Evolutionary conservation across 2,329 filamentous ascomycete species (phyloP), one percentile per base, ranked within the genome.

Genomic region (Pseudopithomyces maydicus): DNA sequence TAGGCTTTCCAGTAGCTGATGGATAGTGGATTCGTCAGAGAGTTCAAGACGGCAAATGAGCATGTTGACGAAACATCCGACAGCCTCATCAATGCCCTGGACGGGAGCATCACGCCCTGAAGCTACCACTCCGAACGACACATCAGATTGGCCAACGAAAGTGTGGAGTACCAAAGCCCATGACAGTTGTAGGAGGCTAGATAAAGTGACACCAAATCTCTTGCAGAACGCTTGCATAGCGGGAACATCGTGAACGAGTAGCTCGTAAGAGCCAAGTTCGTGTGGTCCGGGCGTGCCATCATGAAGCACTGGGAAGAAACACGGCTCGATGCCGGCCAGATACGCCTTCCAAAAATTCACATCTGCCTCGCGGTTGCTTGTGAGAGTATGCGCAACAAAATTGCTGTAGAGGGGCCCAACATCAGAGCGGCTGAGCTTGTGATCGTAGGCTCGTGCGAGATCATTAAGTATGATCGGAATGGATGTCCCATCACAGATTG

Each of bases 31-130:
- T 44, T 75, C 53, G 63, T 71, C 52, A 46, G 70, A 54, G 67
- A 81, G 61, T 54, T 73, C 66, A 3, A 84, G 72, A 6, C 80
- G 78, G 56, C 79, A 84, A 44, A 83, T 79, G 2, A 86, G 75
- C 78, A 85, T 84, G 52, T 84, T 84, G 56, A 85, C 81, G 46
- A 85, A 82, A 10, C 79, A 76, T 0, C 84, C 84, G 11, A 82
- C 77, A 1, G 82, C 78, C 2, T 80, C 74, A 2, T 80, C 75
- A 11, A 85, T 80, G 0, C 78, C 77, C 2, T 76, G 70, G 0
- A 86, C 72, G 1, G 81, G 78, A 3, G 80, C 76, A 57, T 86
- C 83, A 14, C 84, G 76, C 1, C 84, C 84, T 0, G 82, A 82
- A 3, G 82, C 69, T 0, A 85, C 77, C 54, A 84, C 82, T 1